Evolutionary conservation across 2,329 filamentous ascomycete genomes (phyloP), one percentile per base, ranked within the genome.

Genomic region (Plectosphaerella sp.): DNA sequence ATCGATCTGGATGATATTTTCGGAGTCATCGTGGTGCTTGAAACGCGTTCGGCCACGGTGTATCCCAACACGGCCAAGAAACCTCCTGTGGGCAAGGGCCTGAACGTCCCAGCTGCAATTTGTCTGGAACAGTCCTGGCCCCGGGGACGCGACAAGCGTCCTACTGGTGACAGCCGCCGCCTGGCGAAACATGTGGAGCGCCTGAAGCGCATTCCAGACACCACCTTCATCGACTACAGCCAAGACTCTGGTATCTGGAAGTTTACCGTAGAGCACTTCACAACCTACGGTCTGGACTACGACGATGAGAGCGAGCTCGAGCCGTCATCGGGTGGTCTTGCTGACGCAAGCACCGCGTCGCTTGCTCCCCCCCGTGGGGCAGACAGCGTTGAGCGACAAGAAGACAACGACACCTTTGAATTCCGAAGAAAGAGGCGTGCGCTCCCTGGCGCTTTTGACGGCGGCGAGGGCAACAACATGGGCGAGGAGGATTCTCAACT

Each of bases 221-320:
- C 94, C 0, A 83, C 84, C 4, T 97, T 96, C 62, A 77, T 92
- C 61, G 78, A 79, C 61, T 99, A 97, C 68, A 82, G 95, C 57
- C 76, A 78, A 52, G 78, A 89, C 2, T 91, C 85, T 49, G 94
- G 93, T 49, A 81, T 89, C 46, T 99, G 95, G 95, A 82, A 83
- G 14, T 99, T 99, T 73, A 84, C 78, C 10, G 94, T 99, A n/a
- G 86, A 93, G 63, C 94, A 99, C 69, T 99, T 95, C 68, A 97
- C 93, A 1, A 96, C 91, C 1, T 99, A 99, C 65, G 92, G 89
- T 41, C 78, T 97, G 50, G 88, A 93, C 57, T 90, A 89, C 41
- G 89, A 91, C 45, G 87, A 90, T 25, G 86, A 89, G 48, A 76
- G 76, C 8, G 83, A 83, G 60, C 75, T 77, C 55, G 71, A 53